phyloP scores from a whole-genome alignment of 768 basidiomycete genomes.

The Suillus hirtellus region DNA sequence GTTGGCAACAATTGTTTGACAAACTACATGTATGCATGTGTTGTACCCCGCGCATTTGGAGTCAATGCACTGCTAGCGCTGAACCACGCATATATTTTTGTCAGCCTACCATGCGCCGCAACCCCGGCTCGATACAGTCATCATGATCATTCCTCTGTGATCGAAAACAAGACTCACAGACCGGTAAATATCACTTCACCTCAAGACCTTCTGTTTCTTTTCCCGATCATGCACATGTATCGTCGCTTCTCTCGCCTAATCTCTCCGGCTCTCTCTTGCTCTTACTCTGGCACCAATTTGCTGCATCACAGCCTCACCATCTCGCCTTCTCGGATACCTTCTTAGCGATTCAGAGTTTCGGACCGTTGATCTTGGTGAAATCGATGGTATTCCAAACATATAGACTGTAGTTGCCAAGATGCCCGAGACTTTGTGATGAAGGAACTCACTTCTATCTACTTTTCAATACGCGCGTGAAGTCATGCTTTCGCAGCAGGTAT shows the following conservation, averaged over 20 bases:
- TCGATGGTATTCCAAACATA: conserved; percentile 42
- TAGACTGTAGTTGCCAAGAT: conserved; percentile 34
- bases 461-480: conserved; percentile 41
- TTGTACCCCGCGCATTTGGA: too few relatives aligned
- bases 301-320: conserved; percentile 39
- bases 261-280: conserved; percentile 1
- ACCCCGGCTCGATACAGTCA: too few relatives aligned
- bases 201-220: background rate
- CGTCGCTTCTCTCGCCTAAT: conserved; percentile 20
- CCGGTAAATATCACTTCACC: conserved; percentile 22
- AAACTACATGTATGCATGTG: too few relatives aligned
- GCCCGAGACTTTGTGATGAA: conserved; percentile 43
- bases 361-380: conserved; percentile 41
- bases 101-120: too few relatives aligned
- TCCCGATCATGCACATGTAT: background rate
- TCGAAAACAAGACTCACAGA: background rate
- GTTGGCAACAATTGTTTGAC: too few relatives aligned
- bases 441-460: conserved; percentile 37
- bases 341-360: conserved; percentile 39
- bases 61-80: too few relatives aligned
- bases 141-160: too few relatives aligned
- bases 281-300: conserved; percentile 19
- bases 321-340: conserved; percentile 40
- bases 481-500: conserved; percentile 23
- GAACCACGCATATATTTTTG: too few relatives aligned